Evolutionary conservation across 495 filamentous ascomycete species (phyloP), one percentile per base, ranked within the genome.

Genomic region (Cenococcum geophilum): DNA sequence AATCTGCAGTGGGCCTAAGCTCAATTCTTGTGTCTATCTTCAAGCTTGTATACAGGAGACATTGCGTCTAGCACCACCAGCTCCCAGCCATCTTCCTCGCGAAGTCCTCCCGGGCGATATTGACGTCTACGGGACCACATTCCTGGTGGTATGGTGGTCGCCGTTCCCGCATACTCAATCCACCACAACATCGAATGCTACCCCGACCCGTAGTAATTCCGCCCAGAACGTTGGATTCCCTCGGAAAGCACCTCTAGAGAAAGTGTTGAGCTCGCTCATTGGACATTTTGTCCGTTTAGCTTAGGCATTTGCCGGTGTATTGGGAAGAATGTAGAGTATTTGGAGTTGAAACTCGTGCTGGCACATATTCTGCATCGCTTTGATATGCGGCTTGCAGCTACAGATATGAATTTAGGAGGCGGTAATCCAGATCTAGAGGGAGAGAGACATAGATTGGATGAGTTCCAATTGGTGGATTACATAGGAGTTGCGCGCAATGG

Each of bases 51-150:
- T 85, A 36, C 78, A 86, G 50, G 86, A 89, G 61, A 75, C 82
- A 1, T 75, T 88, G 68, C 85, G 87, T 47, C 70, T 89, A 45
- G 79, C 79, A 0, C 87, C 86, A 9, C 77, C 85, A 0, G 85
- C 88, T 5, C 74, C 76, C 48, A 80, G 79, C 9, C 72, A 80
- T 9, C 69, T 87, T 8, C 79, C 78, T 16, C 77, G 83, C 36
- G 81, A 85, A 65, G 85, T 89, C 6, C 74, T 83, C 5, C 60
- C 76, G 0, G 85, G 85, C 42, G 86, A 86, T 14, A 71, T 78
- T 5, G 61, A 71, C 10, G 76, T 86, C 8, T 78, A 82, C 49
- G 78, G 77, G 66, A 80, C 2, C 75, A 73, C 58, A 68, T 84
- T 11, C 79, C 78, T 0, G 74, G 68, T 12, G 80, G 79, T 5